Conservation (phyloP, 2,329 filamentous ascomycete genomes). For the Diaporthe vaccinii region DNA sequence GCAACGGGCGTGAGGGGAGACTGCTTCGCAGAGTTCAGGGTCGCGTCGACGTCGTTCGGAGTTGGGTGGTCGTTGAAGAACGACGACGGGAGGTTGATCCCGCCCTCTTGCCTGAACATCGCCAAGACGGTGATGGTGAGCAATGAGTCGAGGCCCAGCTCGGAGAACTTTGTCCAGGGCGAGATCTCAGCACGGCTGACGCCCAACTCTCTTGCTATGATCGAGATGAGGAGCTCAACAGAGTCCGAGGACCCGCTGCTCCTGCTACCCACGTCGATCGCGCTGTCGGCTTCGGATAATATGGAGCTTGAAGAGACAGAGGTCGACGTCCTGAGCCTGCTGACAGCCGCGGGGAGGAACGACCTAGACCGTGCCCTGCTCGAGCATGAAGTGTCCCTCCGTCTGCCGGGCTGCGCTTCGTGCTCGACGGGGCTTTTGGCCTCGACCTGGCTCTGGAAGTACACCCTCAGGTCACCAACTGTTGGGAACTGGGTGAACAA, state of each 20-base stretch:
- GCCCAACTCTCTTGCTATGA: constrained; percentile 45
- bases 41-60: constrained; percentile 4
- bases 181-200: constrained; percentile 41
- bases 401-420: not conserved
- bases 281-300: constrained; percentile 1
- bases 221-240: constrained; percentile 37
- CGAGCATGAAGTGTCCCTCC: not conserved
- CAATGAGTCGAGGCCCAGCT: constrained; percentile 48
- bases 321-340: constrained; percentile 29
- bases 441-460: constrained; percentile 15
- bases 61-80: constrained; percentile 23
- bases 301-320: constrained; percentile 22
- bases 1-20: not conserved
- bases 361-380: constrained; percentile 1
- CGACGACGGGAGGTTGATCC: not conserved
- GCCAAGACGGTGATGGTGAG: constrained; percentile 42
- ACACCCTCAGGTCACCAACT: not conserved
- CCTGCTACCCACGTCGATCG: constrained; percentile 11
- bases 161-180: constrained; percentile 42
- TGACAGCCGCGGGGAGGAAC: constrained; percentile 4
- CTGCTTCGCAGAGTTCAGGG: not conserved
- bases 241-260: constrained; percentile 1
- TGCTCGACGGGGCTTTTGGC: constrained; percentile 11
- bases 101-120: not conserved
- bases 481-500: constrained; percentile 49